Conservation (phyloP, 2,329 filamentous ascomycete species). For the Endocalyx cinctus region DNA sequence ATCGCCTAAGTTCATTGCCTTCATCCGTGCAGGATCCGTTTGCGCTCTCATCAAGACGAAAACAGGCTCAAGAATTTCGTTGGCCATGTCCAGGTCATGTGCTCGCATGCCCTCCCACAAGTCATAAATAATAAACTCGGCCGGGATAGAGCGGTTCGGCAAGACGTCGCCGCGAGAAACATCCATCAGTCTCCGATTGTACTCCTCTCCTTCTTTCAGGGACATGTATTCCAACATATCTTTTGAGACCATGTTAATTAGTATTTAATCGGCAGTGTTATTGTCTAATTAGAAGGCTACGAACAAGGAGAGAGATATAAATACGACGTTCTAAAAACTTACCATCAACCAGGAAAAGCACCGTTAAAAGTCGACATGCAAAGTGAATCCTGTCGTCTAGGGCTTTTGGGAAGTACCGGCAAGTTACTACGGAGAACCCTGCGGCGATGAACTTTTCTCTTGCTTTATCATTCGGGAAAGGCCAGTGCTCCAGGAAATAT, state of each 20-base stretch:
- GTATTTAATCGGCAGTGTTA: too few species aligned
- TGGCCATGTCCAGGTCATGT: slow-evolving; percentile 28
- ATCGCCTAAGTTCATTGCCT: slow-evolving; percentile 20
- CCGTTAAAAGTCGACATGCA: slow-evolving; percentile 32
- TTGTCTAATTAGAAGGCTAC: too few species aligned
- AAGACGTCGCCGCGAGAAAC: slow-evolving; percentile 25
- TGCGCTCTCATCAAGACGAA: slow-evolving; percentile 38
- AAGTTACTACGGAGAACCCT: slow-evolving; percentile 31
- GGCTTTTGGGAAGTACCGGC: slow-evolving; percentile 32
- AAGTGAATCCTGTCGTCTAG: slow-evolving; percentile 33
- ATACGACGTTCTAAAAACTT: too few species aligned
- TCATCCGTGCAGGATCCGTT: slow-evolving; percentile 25
- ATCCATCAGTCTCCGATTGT: slow-evolving; percentile 33
- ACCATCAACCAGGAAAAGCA: slow-evolving; percentile 40
- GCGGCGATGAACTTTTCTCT: slow-evolving; percentile 27
- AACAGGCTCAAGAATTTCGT: slow-evolving; percentile 31
- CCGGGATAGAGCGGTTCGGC: slow-evolving; percentile 28
- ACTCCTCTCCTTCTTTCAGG: slow-evolving; percentile 29
- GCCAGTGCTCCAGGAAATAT: slow-evolving; percentile 35
- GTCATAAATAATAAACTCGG: slow-evolving; percentile 34
- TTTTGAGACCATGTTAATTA: slow-evolving; percentile 12
- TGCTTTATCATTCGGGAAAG: slow-evolving; percentile 26
- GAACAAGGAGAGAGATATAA: too few species aligned
- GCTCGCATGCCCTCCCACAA: slow-evolving; percentile 35
- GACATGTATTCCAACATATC: slow-evolving; percentile 37